Percentiles rank a stretch among this genome's conserved stretches.
Evolutionary conservation across 768 basidiomycete species (phyloP).

Genomic region (Mycena polygramma): DNA sequence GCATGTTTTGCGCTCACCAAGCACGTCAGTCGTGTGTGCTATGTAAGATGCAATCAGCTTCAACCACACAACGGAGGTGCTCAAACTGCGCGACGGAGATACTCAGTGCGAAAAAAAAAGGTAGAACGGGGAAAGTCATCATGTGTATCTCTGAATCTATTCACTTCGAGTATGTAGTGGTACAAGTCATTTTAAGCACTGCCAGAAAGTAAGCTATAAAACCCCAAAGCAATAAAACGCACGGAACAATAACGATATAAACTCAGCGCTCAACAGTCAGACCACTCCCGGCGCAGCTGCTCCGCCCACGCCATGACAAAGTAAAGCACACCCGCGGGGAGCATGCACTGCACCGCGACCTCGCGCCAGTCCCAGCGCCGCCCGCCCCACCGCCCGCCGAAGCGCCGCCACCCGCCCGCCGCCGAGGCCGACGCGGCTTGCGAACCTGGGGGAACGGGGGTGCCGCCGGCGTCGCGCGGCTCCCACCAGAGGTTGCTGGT

Average conservation of each 20-base stretch:
- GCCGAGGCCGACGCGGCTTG: slow-evolving; percentile 6
- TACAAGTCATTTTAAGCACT: slow-evolving; percentile 6
- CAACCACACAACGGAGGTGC: no score
- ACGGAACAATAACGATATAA: slow-evolving; percentile 13
- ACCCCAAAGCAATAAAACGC: slow-evolving; percentile 12
- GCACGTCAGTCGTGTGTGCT: no score
- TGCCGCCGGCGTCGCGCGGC: slow-evolving; percentile 43
- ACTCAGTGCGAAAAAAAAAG: no score
- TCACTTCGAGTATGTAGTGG: background rate
- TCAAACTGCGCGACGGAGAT: no score
- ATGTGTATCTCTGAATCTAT: background rate
- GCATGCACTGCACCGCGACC: slow-evolving; percentile 75
- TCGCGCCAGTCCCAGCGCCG: slow-evolving; percentile 87
- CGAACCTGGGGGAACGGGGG: slow-evolving; percentile 2
- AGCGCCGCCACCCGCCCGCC: slow-evolving; percentile 54
- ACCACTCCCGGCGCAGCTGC: slow-evolving; percentile 61
- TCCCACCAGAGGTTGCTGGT: slow-evolving; percentile 87
- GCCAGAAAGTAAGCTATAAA: slow-evolving; percentile 24
- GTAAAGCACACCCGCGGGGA: slow-evolving; percentile 83
- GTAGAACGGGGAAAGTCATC: background rate
- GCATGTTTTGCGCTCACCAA: no score
- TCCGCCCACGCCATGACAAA: slow-evolving; percentile 86
- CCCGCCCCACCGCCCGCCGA: slow-evolving; percentile 66
- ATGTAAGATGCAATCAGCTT: no score
- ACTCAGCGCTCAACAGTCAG: slow-evolving; percentile 19